Evolutionary conservation across 805 yeast species (phyloP), one percentile per base, ranked within the genome.

Genomic region (Yamadazyma takamatsuzukensis): DNA sequence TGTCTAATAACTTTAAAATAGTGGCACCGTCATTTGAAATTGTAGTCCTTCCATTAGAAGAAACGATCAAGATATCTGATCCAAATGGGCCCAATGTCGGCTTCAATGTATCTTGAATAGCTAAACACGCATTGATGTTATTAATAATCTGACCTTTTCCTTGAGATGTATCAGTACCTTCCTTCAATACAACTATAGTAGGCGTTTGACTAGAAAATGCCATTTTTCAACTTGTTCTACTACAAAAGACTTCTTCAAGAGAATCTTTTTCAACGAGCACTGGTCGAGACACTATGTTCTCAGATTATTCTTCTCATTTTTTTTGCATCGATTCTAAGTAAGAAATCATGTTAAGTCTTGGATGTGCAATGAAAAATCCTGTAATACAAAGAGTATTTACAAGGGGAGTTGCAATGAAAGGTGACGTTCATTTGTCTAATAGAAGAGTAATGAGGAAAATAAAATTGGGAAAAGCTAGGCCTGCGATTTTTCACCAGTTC

Each of bases 1-100:
- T 94, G 53, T 93, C 98, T 45, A 93, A 65, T 36, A 93, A 70
- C 55, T 83, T 86, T 56, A 93, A 69, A 48, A 93, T 90, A 2
- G 99, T 93, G 25, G 98, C 98, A 46, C 98, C 98, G 56, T 93
- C 98, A 59, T 93, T 93, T 26, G 99, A 90, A 45, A 93, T 89
- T 15, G 97, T 93, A 29, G 97, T 86, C 48, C 76, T 80, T 34
- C 95, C 95, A 50, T 75, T 78, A 12, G 81, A 73, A 27, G 80
- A 78, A 25, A 90, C 97, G 51, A 93, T 80, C 54, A 93, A 69
- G 44, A 90, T 89, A 62, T 93, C 99, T 21, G 96, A 85, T 16
- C 99, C 99, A 49, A 93, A 73, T 29, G 99, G 99, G 4, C 99
- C 99, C 45, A 93, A 71, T 0, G 99, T 93, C 32, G 97, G 88